Base-by-base conservation (phyloP, 2,329 filamentous ascomycete genomes). In the Metarhizium brunneum region DNA sequence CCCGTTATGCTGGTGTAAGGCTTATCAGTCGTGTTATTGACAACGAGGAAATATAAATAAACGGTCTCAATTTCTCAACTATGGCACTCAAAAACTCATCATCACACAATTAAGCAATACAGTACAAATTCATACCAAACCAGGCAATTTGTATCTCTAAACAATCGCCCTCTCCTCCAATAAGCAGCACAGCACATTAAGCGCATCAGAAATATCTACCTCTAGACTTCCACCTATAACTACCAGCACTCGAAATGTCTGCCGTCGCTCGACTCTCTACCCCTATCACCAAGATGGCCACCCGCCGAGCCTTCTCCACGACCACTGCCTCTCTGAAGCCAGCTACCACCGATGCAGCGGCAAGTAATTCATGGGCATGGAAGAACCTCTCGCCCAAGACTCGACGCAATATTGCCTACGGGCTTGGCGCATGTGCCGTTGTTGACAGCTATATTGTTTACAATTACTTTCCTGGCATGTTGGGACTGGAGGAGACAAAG, bases 371-470 rank as follows among this genome's bases (percentile, higher is more conserved):
- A 35, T 62, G 61, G 59, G 59, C 56, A 29, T 69, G 67, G 67
- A 66, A 57, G 53, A 67, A 58, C 16, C 60, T 69, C 2, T 64
- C 64, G 18, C 62, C 63, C 4, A 61, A 59, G 54, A 62, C 64
- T 18, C 64, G 65, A 7, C 63, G 61, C 49, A 64, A 67, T 36
- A 57, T 62, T 40, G 53, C 61, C 20, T 58, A 61, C 40, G 62
- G 65, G 8, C 25, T 62, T 5, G 57, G 53, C 6, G 52, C 58
- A 7, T 53, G 62, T 47, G 51, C 61, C 6, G 60, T 57, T 4
- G 52, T 63, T 2, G 68, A 70, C 50, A 54, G 60, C 25, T 64
- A 62, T 29, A 43, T 69, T 6, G 35, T 65, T 7, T 67, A 67
- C 55, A 60, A 63, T 29, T 69, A 67, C 51, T 66, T 60, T 57